A percentile compares a stretch with the other conserved stretches of the same genome.
Evolutionary conservation across 2,329 filamentous ascomycete genomes (phyloP).

Genomic region (Colletotrichum sp.): DNA sequence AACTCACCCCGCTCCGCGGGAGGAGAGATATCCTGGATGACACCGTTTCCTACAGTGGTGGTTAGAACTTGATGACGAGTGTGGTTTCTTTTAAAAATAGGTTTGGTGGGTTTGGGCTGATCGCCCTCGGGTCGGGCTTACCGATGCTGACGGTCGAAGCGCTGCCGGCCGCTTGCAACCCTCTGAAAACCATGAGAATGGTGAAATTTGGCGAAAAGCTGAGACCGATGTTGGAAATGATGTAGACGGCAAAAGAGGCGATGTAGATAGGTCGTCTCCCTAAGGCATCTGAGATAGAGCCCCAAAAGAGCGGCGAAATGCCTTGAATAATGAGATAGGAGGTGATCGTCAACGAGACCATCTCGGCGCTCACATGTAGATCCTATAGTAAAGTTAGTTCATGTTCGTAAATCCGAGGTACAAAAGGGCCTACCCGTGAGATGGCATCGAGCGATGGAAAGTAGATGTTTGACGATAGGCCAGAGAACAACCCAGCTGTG

Average conservation of each 20-base stretch:
- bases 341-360: constrained; percentile 46
- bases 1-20: constrained; percentile 31
- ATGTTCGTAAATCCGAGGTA: not conserved
- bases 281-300: constrained; percentile 49
- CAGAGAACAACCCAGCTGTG: constrained; percentile 57
- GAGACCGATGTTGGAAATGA: constrained; percentile 50
- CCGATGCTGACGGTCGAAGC: constrained; percentile 53
- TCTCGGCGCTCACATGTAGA: constrained; percentile 30
- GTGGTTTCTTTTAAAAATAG: not conserved
- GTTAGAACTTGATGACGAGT: not conserved
- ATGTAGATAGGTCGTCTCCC: constrained; percentile 51
- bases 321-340: constrained; percentile 57
- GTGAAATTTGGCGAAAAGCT: constrained; percentile 47
- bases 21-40: constrained; percentile 35
- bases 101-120: not conserved
- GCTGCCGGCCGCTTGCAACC: constrained; percentile 52
- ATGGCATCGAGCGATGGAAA: constrained; percentile 47
- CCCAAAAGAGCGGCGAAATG: constrained; percentile 53
- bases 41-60: constrained; percentile 27
- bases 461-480: constrained; percentile 57
- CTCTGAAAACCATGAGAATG: constrained; percentile 48
- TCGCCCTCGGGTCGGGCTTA: constrained; percentile 19
- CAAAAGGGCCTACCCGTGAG: constrained; percentile 28
- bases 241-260: constrained; percentile 51
- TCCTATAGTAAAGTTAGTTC: constrained; percentile 22